A percentile compares a stretch with the other conserved stretches of the same genome.
These are phyloP conservation scores for Fusarium lateritium DNA, from an alignment of 2,329 filamentous ascomycete species.

Conservation along the genomic window DNA sequence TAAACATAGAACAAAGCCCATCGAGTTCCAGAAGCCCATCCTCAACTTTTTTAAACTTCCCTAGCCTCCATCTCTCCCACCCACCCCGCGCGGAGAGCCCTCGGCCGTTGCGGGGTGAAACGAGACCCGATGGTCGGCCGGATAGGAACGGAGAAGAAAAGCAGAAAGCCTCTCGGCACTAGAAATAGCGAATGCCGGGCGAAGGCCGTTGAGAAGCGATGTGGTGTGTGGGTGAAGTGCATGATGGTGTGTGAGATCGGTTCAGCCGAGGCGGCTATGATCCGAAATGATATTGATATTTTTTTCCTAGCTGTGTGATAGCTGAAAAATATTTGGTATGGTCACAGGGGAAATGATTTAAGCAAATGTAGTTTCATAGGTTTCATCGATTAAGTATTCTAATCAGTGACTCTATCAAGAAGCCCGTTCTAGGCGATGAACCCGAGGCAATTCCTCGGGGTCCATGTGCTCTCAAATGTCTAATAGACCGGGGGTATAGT, in stretches of 20 bases:
- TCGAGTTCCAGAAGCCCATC: conserved; percentile 24
- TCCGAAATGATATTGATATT: background rate
- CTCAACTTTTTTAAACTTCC: conserved; percentile 26
- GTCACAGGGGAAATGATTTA: no score
- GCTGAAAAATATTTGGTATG: background rate
- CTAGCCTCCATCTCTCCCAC: conserved; percentile 22
- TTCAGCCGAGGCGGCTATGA: conserved; percentile 16
- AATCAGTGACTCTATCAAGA: conserved; percentile 48
- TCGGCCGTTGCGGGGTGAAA: conserved; percentile 18
- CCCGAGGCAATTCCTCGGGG: conserved; percentile 40
- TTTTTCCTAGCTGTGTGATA: background rate
- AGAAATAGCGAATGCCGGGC: conserved; percentile 38
- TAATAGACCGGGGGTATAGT: conserved; percentile 53
- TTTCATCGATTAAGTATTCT: conserved; percentile 45
- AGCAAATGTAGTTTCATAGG: conserved; percentile 12
- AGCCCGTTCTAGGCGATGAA: conserved; percentile 49
- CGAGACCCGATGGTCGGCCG: conserved; percentile 11
- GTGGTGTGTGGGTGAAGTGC: background rate
- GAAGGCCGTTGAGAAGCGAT: conserved; percentile 23
- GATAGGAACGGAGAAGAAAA: conserved; percentile 26
- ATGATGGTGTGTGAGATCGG: conserved; percentile 21
- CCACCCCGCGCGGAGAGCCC: background rate
- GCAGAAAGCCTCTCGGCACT: conserved; percentile 11
- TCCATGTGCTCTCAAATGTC: conserved; percentile 47
- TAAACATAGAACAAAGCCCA: conserved; percentile 29